Conservation (phyloP, 345 rosid species). For the Litchi chinensis region DNA sequence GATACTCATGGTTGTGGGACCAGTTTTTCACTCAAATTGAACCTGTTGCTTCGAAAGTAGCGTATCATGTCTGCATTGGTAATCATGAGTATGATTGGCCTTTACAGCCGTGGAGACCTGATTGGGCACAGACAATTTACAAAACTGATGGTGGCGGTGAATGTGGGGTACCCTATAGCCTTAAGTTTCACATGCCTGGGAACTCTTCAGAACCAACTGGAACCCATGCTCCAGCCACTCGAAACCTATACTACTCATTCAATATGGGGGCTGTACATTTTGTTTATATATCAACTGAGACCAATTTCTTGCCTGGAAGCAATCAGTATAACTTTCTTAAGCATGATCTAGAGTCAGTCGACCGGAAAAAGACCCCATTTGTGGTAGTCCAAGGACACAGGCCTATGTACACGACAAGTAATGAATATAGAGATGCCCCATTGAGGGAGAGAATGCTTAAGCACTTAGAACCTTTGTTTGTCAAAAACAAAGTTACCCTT, state of each 20-base stretch:
- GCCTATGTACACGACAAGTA: slow-evolving; percentile 92
- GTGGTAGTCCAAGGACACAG: slow-evolving; percentile 87
- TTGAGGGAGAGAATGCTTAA: slow-evolving; percentile 60
- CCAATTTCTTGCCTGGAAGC: slow-evolving; percentile 79
- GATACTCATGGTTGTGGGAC: slow-evolving; percentile 93
- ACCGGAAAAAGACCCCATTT: slow-evolving; percentile 76
- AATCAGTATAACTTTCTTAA: slow-evolving; percentile 67
- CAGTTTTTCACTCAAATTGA: slow-evolving; percentile 74
- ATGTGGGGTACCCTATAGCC: slow-evolving; percentile 92
- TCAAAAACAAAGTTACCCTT: slow-evolving; percentile 67
- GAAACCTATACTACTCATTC: slow-evolving; percentile 85
- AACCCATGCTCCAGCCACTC: slow-evolving; percentile 61
- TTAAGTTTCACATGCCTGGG: slow-evolving; percentile 92
- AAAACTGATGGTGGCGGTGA: slow-evolving; percentile 93
- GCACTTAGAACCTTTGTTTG: slow-evolving; percentile 86
- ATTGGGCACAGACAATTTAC: slow-evolving; percentile 59
- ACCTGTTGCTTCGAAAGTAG: slow-evolving; percentile 77
- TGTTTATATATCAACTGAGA: slow-evolving; percentile 84
- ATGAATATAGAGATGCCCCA: slow-evolving; percentile 55
- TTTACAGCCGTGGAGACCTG: slow-evolving; percentile 87
- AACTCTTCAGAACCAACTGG: slow-evolving; percentile 78
- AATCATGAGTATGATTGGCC: slow-evolving; percentile 98
- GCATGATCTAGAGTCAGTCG: slow-evolving; percentile 75
- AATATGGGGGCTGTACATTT: slow-evolving; percentile 74
- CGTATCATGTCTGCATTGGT: slow-evolving; percentile 94